phyloP scores from a whole-genome alignment of 202 grass and related monocot genomes.

The Musa balbisiana region DNA sequence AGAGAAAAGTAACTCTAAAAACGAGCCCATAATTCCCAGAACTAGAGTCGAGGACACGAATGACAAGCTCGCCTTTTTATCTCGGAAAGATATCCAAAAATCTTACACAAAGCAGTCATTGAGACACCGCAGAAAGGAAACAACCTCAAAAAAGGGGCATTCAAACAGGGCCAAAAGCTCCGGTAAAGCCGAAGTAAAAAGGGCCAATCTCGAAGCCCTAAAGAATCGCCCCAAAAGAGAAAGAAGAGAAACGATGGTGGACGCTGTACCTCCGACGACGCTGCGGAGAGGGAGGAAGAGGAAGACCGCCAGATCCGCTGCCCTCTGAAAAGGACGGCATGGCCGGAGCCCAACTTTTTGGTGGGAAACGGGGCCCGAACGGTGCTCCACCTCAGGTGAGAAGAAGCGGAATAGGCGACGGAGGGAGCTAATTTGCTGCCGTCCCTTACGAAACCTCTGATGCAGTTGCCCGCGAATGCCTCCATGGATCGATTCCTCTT shows the following conservation, averaged over 20 bases:
- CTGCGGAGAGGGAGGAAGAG: background rate
- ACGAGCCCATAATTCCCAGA: no score
- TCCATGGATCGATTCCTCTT: background rate
- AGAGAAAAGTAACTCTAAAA: no score
- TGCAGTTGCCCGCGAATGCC: background rate
- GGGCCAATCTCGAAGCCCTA: background rate
- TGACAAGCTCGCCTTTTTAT: no score
- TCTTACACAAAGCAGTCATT: no score
- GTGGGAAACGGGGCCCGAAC: background rate
- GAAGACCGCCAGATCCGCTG: background rate
- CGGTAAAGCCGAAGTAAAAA: background rate
- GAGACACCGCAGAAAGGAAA: background rate
- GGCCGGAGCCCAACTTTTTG: background rate
- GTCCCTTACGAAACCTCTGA: background rate
- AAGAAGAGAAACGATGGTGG: background rate
- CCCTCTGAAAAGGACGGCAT: background rate
- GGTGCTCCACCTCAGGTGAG: background rate
- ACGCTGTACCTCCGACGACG: background rate
- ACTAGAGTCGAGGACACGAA: no score
- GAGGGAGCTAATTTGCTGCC: background rate
- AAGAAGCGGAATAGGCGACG: background rate
- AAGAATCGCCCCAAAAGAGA: background rate
- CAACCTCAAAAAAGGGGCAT: background rate
- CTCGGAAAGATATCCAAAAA: no score
- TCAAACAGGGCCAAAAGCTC: background rate